phyloP scores from a whole-genome alignment of 192 early-diverging fungal genomes.

The Chytriomyces hyalinus region DNA sequence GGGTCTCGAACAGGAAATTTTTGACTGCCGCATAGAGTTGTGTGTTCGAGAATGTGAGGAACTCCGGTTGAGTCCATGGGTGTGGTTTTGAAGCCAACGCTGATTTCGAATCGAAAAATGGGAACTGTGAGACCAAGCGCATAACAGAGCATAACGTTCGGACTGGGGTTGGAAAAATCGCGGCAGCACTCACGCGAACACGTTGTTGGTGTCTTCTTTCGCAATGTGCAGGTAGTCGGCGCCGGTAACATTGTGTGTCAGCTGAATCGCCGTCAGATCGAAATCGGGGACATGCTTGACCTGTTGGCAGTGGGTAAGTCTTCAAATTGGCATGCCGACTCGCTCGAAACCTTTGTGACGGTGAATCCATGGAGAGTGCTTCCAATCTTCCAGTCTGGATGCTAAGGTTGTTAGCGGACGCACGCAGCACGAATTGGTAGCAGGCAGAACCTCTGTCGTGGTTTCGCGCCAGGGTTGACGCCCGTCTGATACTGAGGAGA shows the following conservation, averaged over 20 bases:
- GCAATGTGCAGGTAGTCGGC: conserved; percentile 87
- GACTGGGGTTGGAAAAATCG: no score
- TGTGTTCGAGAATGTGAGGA: conserved; percentile 95
- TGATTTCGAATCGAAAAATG: conserved; percentile 8
- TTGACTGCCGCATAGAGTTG: conserved; percentile 87
- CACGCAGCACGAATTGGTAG: background rate
- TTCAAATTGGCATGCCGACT: background rate
- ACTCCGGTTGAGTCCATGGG: conserved; percentile 82
- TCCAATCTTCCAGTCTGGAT: conserved; percentile 10
- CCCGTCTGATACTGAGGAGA: no score
- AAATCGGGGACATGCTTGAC: conserved; percentile 68
- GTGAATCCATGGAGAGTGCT: conserved; percentile 12
- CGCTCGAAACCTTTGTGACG: conserved; percentile 2
- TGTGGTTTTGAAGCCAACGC: conserved; percentile 88
- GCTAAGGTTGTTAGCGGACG: background rate
- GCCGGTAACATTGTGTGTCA: conserved; percentile 73
- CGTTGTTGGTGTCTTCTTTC: conserved; percentile 89
- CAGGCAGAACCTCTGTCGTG: background rate
- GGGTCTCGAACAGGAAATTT: conserved; percentile 93
- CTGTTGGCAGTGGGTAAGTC: background rate
- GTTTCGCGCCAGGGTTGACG: background rate
- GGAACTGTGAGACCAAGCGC: background rate
- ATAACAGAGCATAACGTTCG: background rate
- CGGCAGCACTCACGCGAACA: conserved; percentile 62
- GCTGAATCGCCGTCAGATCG: conserved; percentile 73